Conservation (phyloP, 2,329 filamentous ascomycete species). For the Fusarium nisikadoi region DNA sequence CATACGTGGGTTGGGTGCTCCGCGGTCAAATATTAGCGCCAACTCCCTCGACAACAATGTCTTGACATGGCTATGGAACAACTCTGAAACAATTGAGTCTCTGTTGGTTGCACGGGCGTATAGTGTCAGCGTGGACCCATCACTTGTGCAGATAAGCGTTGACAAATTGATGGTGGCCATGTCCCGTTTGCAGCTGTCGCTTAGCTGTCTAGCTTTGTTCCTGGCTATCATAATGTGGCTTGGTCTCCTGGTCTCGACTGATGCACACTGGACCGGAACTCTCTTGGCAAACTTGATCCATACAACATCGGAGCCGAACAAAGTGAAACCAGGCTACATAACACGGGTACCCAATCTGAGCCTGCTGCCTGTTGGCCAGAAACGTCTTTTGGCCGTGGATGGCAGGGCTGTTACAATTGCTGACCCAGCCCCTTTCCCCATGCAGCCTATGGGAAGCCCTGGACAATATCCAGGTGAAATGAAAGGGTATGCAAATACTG, state of each 20-base stretch:
- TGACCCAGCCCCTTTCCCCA: not conserved
- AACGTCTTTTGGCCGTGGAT: not conserved
- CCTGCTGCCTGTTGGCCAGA: not conserved
- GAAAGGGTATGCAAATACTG: not conserved
- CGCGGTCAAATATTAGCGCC: constrained; percentile 24
- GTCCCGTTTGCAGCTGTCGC: constrained; percentile 19
- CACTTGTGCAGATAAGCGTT: constrained; percentile 20
- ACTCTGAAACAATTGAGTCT: not conserved
- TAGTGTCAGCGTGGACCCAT: constrained; percentile 15
- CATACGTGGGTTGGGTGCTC: constrained; percentile 5
- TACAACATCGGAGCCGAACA: not conserved
- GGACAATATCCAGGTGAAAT: not conserved
- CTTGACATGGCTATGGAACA: constrained; percentile 2
- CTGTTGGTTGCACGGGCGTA: constrained; percentile 21
- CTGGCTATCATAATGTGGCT: constrained; percentile 17
- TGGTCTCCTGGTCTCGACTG: constrained; percentile 7
- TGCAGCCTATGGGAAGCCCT: not conserved
- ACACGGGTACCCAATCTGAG: not conserved
- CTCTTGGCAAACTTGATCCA: constrained; percentile 26
- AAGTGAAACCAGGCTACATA: constrained; percentile 21
- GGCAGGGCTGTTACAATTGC: not conserved
- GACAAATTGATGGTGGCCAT: constrained; percentile 30
- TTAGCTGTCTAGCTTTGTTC: constrained; percentile 6
- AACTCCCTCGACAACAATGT: constrained; percentile 14
- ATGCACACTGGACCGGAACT: constrained; percentile 26